A percentile compares a stretch with the other conserved stretches of the same genome.
Evolutionary conservation across 495 filamentous ascomycete genomes (phyloP).

Genomic region (Penicillium robsamsonii): DNA sequence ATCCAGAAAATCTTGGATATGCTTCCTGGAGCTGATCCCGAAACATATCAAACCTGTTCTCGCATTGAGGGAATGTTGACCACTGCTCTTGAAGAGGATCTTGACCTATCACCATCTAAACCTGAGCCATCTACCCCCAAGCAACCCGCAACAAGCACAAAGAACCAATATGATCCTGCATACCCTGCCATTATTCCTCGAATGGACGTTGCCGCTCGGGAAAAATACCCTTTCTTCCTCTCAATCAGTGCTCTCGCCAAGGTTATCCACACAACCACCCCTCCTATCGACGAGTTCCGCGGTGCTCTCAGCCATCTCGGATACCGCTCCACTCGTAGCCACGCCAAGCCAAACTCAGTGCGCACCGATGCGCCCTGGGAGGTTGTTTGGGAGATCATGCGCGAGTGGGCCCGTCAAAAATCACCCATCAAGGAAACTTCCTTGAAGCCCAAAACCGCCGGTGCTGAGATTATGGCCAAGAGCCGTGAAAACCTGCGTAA

Average conservation of each 20-base stretch:
- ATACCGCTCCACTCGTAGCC: conserved; percentile 77
- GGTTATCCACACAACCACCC: conserved; percentile 71
- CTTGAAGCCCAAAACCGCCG: conserved; percentile 66
- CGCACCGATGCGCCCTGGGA: conserved; percentile 89
- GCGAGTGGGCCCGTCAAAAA: conserved; percentile 81
- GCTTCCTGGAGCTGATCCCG: conserved; percentile 57
- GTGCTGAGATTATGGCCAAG: conserved; percentile 61
- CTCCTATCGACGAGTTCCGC: conserved; percentile 66
- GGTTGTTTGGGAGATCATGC: conserved; percentile 89
- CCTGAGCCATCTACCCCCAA: conserved; percentile 3
- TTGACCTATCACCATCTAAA: conserved; percentile 28
- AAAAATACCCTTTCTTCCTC: conserved; percentile 83
- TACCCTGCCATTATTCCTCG: conserved; percentile 36
- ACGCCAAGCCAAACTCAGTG: conserved; percentile 83
- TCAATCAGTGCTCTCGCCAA: conserved; percentile 68
- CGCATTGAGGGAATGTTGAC: conserved; percentile 90
- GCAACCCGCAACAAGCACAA: not conserved
- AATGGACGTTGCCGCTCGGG: conserved; percentile 54
- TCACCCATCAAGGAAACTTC: conserved; percentile 66
- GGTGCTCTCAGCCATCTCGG: conserved; percentile 79
- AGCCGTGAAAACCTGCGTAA: conserved; percentile 28
- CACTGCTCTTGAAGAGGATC: conserved; percentile 75
- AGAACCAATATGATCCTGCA: conserved; percentile 16
- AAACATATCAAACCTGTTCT: conserved; percentile 71
- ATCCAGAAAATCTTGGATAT: conserved; percentile 70